These are phyloP conservation scores for Geotrichum reessii DNA, from an alignment of 1,139 yeast genomes.

Conservation along the genomic window DNA sequence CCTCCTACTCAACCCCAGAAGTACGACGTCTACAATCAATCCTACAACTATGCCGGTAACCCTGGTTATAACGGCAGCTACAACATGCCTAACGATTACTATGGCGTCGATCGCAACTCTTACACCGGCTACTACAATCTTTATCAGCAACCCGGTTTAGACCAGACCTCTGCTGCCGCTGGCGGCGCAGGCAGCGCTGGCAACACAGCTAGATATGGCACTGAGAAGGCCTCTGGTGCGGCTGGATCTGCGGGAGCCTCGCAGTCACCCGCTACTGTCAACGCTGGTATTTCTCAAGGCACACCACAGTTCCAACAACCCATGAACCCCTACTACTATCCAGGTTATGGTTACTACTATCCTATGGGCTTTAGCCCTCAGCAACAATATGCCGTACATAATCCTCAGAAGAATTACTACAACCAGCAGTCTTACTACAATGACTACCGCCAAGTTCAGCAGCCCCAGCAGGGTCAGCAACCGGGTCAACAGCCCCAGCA, in stretches of 20 bases:
- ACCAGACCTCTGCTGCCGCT: slow-evolving; percentile 7
- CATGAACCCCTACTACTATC: slow-evolving; percentile 28
- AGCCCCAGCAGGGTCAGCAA: slow-evolving; percentile 4
- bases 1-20: slow-evolving; percentile 21
- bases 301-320: slow-evolving; percentile 25
- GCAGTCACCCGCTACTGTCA: slow-evolving; percentile 21
- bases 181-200: slow-evolving; percentile 12
- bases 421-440: slow-evolving; percentile 28
- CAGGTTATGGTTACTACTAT: slow-evolving; percentile 28
- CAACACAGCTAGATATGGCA: slow-evolving; percentile 6
- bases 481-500: slow-evolving; percentile 16
- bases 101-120: slow-evolving; percentile 20
- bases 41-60: slow-evolving; percentile 27
- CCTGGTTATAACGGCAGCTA: slow-evolving; percentile 22
- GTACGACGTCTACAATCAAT: slow-evolving; percentile 25
- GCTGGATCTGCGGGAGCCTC: slow-evolving; percentile 23
- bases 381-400: slow-evolving; percentile 23
- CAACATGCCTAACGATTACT: slow-evolving; percentile 21
- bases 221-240: slow-evolving; percentile 13
- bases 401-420: slow-evolving; percentile 29
- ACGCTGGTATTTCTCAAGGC: slow-evolving; percentile 19
- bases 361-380: slow-evolving; percentile 28
- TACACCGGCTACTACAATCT: slow-evolving; percentile 22
- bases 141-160: slow-evolving; percentile 19
- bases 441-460: slow-evolving; percentile 15